A percentile compares a stretch with the other conserved stretches of the same genome.
phyloP scores from a whole-genome alignment of 1,284 basidiomycete species.

The Cystobasidiaceae sp. region DNA sequence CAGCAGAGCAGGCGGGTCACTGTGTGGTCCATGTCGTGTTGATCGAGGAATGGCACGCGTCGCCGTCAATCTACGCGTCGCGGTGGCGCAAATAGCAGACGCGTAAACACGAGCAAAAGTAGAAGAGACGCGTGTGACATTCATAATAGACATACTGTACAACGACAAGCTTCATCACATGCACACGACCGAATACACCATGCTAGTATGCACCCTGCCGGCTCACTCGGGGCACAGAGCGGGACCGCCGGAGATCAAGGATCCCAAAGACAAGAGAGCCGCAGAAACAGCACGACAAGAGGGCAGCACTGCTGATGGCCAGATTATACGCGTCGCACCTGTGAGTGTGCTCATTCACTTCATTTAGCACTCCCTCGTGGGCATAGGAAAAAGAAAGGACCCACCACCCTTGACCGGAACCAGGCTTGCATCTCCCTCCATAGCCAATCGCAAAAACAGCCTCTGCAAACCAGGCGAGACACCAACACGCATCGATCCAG shows the following conservation, averaged over 20 bases:
- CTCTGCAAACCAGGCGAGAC: conserved; percentile 8
- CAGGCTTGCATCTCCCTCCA: conserved; percentile 13
- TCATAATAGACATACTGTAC: not conserved
- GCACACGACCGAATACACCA: not conserved
- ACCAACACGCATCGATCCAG: not conserved
- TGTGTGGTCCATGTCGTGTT: no score
- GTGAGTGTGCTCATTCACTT: no score
- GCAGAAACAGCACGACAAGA: conserved; percentile 12
- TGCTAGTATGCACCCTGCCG: not conserved
- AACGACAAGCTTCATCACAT: not conserved
- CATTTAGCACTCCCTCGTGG: no score
- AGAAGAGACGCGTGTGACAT: not conserved
- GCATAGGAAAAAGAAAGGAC: no score
- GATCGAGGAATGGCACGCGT: not conserved
- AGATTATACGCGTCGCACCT: conserved; percentile 29
- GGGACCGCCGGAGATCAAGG: conserved; percentile 4
- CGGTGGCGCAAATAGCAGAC: conserved; percentile 1
- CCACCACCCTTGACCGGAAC: conserved; percentile 17
- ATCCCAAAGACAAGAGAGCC: not conserved
- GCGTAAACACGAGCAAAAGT: conserved; percentile 16
- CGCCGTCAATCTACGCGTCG: conserved; percentile 6
- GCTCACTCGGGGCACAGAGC: not conserved
- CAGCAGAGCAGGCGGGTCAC: no score
- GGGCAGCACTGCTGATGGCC: conserved; percentile 7
- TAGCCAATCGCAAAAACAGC: conserved; percentile 17